Base-by-base conservation (phyloP, 2,329 filamentous ascomycete genomes). In the Metarhizium guizhouense region DNA sequence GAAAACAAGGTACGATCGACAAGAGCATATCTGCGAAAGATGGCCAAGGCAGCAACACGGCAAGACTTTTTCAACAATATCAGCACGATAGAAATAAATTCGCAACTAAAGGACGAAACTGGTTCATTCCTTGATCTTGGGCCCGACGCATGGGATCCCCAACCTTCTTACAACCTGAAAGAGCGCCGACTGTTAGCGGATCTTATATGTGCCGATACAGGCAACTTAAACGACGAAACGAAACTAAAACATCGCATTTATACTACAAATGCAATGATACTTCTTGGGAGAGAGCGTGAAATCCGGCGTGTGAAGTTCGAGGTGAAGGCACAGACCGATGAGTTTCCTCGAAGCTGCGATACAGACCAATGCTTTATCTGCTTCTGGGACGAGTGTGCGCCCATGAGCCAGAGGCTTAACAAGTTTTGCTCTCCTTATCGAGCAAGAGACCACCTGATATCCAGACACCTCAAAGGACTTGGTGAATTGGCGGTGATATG, bases 251-350 rank as follows among this genome's bases (percentile, higher is more conserved):
- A 51, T 38, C 49, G 49, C 32, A 50, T 56, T 8, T 47, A 51
- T 2, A 62, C 61, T 18, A 40, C 49, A 6, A 34, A 55, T 30
- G 32, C 53, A 38, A 40, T 49, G 32, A 30, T 54, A 20, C 34
- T 18, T 18, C 32, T n/a, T 10, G 43, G 30, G 34, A 38, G 3
- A 51, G 32, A 36, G 25, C 18, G 49, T 4, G 49, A 11, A 38
- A 36, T 11, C 11, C 25, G 30, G 10, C 13, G 18, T 16, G 49
- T 36, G 30, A 38, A 51, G 18, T 14, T 6, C 6, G 40, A 43
- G 14, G 6, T 18, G 3, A 43, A 43, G 8, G 16, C 40, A 6
- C 2, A 6, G 5, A 43, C 40, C 2, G 14, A 43, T 14, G 2
- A 18, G 2, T 43, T 51, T 10, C 49, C 49, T 14, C 8, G 2